Base-by-base conservation (phyloP, 768 basidiomycete genomes). In the Tricholoma sp. region DNA sequence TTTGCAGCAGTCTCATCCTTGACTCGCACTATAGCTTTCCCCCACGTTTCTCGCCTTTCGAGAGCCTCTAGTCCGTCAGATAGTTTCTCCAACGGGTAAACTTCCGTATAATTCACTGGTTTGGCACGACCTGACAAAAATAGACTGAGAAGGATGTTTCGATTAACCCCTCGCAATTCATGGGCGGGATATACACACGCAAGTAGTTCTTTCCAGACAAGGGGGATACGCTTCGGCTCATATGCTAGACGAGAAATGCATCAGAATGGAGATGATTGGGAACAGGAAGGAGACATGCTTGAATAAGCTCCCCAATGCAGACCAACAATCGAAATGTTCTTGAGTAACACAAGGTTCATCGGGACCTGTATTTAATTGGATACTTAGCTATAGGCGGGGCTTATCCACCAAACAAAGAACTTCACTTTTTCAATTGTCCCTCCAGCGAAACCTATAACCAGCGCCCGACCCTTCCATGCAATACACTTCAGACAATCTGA, bases 361-460 rank as follows among this genome's bases (percentile, higher is more conserved):
- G 96, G 91, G 19, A 96, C 79, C 92, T 94, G 60, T 1, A 18
- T 14, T 7, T 24, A 24, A 18, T 62, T 10, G 58, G 31, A 27
- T 41, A 18, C 3, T 71, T 22, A 69, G n/a, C n/a, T n/a, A n/a
- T n/a, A n/a, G 65, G 57, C 66, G 63, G 62, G 7, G 57, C 24
- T 27, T 65, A 54, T 64, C 7, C 18, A 24, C 31, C 27, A 27
- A 27, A 22, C 6, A 32, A 35, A 24, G 3, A 60, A 10, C 22
- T 49, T 41, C 50, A 89, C 88, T 77, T 92, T 91, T 70, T 94
- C 92, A 55, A 96, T 92, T 11, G 78, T 71, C 3, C 91, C 91
- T 6, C 81, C 89, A 3, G 89, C 92, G 70, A 95, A 98, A 5
- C 96, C 97, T 52, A 99, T 86, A n/a, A 98, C 89, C 10, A 99